phyloP scores from a whole-genome alignment of 345 rosid species.

The Heritiera littoralis region DNA sequence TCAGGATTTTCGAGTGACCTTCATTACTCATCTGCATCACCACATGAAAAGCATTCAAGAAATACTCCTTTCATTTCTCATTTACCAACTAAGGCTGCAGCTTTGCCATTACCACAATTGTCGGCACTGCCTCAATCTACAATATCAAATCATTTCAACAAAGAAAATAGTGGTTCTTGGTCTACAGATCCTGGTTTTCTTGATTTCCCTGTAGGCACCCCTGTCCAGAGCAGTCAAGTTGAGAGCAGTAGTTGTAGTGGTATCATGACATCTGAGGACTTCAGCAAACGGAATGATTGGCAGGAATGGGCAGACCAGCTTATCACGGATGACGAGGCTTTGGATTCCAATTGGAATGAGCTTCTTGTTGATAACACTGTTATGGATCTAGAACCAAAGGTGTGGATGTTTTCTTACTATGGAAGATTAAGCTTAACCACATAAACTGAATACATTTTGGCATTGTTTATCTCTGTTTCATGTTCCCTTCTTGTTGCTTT shows the following conservation, averaged over 20 bases:
- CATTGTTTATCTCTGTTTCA: slow-evolving; percentile 24
- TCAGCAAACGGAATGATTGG: slow-evolving; percentile 61
- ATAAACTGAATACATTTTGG: slow-evolving; percentile 11
- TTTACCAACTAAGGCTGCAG: slow-evolving; percentile 33
- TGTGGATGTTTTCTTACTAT: slow-evolving; percentile 27
- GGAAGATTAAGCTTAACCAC: slow-evolving; percentile 18
- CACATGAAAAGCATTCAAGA: slow-evolving; percentile 51
- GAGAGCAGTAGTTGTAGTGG: slow-evolving; percentile 48
- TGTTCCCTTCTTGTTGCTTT: slow-evolving; percentile 39
- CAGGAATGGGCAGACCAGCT: slow-evolving; percentile 88
- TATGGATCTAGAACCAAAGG: slow-evolving; percentile 65
- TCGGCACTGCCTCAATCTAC: slow-evolving; percentile 50
- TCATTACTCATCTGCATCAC: slow-evolving; percentile 59
- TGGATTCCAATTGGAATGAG: slow-evolving; percentile 59
- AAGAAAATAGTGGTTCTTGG: slow-evolving; percentile 64
- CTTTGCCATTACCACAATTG: slow-evolving; percentile 35
- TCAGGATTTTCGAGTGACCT: slow-evolving; percentile 69
- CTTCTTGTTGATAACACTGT: slow-evolving; percentile 49
- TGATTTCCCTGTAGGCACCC: slow-evolving; percentile 51
- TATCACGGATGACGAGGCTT: slow-evolving; percentile 62
- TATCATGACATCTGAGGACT: slow-evolving; percentile 52
- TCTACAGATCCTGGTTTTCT: slow-evolving; percentile 47
- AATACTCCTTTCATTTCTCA: slow-evolving; percentile 49
- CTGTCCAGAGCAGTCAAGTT: slow-evolving; percentile 49
- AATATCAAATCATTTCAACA: slow-evolving; percentile 36